Conservation (phyloP, 139 green algal genomes). For the Diplosphaera chodatii region DNA sequence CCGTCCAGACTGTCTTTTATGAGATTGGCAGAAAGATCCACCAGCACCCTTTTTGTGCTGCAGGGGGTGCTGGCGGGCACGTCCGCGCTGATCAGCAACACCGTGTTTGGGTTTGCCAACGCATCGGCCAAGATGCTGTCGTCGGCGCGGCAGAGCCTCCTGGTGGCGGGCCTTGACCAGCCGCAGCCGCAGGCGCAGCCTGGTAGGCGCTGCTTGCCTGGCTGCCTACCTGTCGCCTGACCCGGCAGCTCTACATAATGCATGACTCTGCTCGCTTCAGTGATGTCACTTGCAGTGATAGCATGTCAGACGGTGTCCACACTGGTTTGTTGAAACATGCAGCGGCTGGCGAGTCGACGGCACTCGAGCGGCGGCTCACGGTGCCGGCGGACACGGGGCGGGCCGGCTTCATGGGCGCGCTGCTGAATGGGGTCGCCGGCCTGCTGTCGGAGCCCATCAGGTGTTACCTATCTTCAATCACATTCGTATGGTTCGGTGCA, state of each 20-base stretch:
- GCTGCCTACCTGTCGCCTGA: too few relatives aligned
- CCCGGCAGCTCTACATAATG: too few relatives aligned
- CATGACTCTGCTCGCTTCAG: too few relatives aligned
- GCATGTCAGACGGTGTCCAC: too few relatives aligned
- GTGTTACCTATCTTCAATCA: too few relatives aligned
- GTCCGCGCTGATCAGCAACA: slow-evolving; percentile 27
- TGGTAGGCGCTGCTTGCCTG: neutral
- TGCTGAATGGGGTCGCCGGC: slow-evolving; percentile 11
- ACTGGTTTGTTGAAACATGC: neutral
- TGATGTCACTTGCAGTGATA: too few relatives aligned
- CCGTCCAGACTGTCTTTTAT: too few relatives aligned
- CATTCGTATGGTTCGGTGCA: too few relatives aligned
- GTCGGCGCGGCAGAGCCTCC: neutral
- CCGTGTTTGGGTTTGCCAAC: slow-evolving; percentile 29
- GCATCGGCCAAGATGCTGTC: neutral
- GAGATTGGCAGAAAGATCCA: too few relatives aligned
- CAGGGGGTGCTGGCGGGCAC: slow-evolving; percentile 10
- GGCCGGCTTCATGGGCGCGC: slow-evolving; percentile 6
- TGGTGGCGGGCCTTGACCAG: neutral
- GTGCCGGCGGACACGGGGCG: neutral
- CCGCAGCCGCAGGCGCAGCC: neutral
- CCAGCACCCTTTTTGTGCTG: too few relatives aligned
- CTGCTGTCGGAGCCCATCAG: slow-evolving; percentile 15
- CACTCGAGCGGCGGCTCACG: neutral
- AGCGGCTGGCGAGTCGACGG: neutral